Percentiles rank a stretch among this genome's conserved stretches.
phyloP scores from a whole-genome alignment of 2,329 filamentous ascomycete genomes.

The Pestalotiopsis sp. region DNA sequence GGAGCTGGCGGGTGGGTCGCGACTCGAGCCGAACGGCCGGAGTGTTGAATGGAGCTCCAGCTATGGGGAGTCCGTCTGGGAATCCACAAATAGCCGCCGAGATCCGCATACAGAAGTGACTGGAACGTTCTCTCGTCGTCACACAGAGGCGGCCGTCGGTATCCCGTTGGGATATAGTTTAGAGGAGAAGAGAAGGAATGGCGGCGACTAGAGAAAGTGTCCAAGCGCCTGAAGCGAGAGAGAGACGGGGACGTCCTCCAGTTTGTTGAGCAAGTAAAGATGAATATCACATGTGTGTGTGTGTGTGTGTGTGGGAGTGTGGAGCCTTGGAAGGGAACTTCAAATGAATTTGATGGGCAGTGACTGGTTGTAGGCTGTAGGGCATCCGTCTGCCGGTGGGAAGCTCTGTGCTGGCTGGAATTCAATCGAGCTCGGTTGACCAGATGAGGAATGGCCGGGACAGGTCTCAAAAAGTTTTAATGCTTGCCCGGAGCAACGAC shows the following conservation, averaged over 20 bases:
- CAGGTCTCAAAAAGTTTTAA: not conserved
- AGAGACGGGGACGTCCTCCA: too few species aligned
- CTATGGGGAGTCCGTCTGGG: not conserved
- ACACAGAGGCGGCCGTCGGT: not conserved
- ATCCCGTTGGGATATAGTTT: not conserved
- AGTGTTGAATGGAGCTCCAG: not conserved
- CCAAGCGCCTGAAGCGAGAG: too few species aligned
- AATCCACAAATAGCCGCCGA: slow-evolving; percentile 7
- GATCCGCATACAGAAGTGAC: not conserved
- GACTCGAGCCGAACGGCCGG: not conserved
- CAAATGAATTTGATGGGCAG: not conserved
- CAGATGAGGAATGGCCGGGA: slow-evolving; percentile 6
- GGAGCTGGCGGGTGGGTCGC: not conserved
- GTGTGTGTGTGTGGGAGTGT: not conserved
- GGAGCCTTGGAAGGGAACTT: not conserved
- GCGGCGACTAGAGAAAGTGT: not conserved
- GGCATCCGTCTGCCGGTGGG: not conserved
- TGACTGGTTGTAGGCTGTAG: not conserved
- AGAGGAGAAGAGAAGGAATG: not conserved
- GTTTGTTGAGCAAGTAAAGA: not conserved
- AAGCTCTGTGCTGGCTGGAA: not conserved
- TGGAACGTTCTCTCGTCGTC: slow-evolving; percentile 3
- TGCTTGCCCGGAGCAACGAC: not conserved
- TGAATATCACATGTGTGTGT: not conserved
- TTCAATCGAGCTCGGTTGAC: not conserved